Evolutionary conservation across 2,329 filamentous ascomycete genomes (phyloP).

Genomic region (Triangularia verruculosa): DNA sequence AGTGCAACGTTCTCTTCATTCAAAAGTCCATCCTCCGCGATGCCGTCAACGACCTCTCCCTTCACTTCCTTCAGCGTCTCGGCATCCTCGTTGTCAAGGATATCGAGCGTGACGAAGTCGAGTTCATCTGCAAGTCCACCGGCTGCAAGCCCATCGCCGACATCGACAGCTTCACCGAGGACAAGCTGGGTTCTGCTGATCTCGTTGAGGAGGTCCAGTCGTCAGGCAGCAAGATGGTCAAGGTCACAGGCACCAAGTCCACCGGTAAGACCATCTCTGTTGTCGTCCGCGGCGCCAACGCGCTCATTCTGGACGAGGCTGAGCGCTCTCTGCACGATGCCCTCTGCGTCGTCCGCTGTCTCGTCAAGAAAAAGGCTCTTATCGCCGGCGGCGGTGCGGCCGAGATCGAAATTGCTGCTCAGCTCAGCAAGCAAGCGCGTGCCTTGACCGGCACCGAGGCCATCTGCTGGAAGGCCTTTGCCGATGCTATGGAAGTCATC

Average conservation of each 20-base stretch:
- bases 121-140: slow-evolving; percentile 98
- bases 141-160: slow-evolving; percentile 99
- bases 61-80: slow-evolving; percentile 96
- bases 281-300: slow-evolving; percentile 91
- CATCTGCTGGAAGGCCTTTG: slow-evolving; percentile 99
- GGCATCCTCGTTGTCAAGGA: slow-evolving; percentile 96
- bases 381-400: slow-evolving; percentile 95
- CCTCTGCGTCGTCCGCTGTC: slow-evolving; percentile 92
- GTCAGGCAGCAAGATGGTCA: slow-evolving; percentile 87
- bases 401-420: slow-evolving; percentile 92
- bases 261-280: slow-evolving; percentile 88
- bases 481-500: slow-evolving; percentile 94
- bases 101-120: slow-evolving; percentile 96
- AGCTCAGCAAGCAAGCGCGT: slow-evolving; percentile 77
- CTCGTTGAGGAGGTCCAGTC: slow-evolving; percentile 88
- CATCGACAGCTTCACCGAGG: slow-evolving; percentile 96
- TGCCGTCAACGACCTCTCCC: slow-evolving; percentile 93
- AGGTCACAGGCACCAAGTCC: slow-evolving; percentile 86
- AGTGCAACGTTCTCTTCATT: slow-evolving; percentile 97
- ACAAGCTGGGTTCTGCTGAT: slow-evolving; percentile 93
- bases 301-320: slow-evolving; percentile 90
- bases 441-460: slow-evolving; percentile 86
- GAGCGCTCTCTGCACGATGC: slow-evolving; percentile 96
- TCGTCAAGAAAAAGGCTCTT: slow-evolving; percentile 99
- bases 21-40: slow-evolving; percentile 98